Percentiles rank a stretch among this genome's conserved stretches.
Evolutionary conservation across 2,329 filamentous ascomycete species (phyloP).

Genomic region (Aspergillus flavus): DNA sequence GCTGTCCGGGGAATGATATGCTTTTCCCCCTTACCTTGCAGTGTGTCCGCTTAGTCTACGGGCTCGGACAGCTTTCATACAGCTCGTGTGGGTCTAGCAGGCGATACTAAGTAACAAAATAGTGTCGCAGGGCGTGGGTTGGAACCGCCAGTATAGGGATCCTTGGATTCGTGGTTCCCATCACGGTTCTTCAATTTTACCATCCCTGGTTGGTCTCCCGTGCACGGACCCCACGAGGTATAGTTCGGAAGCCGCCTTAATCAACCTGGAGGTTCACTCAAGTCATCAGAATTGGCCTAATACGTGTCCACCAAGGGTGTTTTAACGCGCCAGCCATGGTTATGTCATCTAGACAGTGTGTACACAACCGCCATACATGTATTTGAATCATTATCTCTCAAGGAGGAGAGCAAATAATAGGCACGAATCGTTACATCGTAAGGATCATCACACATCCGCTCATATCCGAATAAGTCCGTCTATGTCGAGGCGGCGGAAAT

Average conservation of each 20-base stretch:
- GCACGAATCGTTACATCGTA: constrained; percentile 16
- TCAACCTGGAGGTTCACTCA: background rate
- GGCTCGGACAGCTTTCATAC: background rate
- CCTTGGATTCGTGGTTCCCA: background rate
- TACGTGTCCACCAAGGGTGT: background rate
- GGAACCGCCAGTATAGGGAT: background rate
- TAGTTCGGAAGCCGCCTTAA: background rate
- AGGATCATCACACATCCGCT: constrained; percentile 3
- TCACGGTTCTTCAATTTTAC: background rate
- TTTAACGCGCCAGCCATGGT: background rate
- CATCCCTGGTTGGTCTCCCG: background rate
- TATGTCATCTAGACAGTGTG: background rate
- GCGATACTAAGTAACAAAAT: background rate
- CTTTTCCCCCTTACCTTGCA: background rate
- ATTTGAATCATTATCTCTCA: constrained; percentile 1
- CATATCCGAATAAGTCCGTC: constrained; percentile 39
- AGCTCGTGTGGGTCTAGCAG: background rate
- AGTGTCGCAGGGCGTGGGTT: background rate
- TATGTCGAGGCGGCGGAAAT: constrained; percentile 47
- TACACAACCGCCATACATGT: constrained; percentile 8
- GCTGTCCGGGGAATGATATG: background rate
- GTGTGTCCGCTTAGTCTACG: background rate
- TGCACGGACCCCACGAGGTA: background rate
- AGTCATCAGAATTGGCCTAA: background rate
- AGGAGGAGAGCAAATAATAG: background rate